A percentile compares a stretch with the other conserved stretches of the same genome.
Conservation (phyloP, 805 yeast species). For the Saccharomycopsis sp. region DNA sequence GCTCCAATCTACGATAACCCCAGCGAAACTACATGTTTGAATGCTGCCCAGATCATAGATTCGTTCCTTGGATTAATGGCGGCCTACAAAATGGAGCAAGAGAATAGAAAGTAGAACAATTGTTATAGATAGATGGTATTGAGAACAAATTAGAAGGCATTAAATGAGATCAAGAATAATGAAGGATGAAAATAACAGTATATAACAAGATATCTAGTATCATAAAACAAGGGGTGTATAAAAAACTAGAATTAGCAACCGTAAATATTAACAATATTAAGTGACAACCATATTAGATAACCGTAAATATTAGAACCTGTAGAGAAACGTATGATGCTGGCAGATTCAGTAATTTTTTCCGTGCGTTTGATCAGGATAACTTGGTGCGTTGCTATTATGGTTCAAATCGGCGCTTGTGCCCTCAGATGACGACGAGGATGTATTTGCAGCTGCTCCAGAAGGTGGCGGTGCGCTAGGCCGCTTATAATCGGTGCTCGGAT, state of each 20-base stretch:
- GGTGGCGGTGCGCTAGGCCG: slow-evolving; percentile 1
- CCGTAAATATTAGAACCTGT: background rate
- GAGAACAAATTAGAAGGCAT: too few species aligned
- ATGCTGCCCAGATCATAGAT: slow-evolving; percentile 64
- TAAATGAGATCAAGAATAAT: too few species aligned
- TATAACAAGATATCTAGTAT: too few species aligned
- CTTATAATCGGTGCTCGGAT: background rate
- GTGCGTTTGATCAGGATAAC: background rate
- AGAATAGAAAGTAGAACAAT: background rate
- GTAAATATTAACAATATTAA: background rate
- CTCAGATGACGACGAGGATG: background rate
- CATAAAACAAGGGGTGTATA: background rate
- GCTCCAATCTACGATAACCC: slow-evolving; percentile 53
- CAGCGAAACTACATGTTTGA: slow-evolving; percentile 60
- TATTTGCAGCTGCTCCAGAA: background rate
- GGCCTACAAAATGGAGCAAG: slow-evolving; percentile 17
- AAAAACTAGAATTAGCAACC: background rate
- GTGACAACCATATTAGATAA: background rate
- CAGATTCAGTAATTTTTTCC: too few species aligned
- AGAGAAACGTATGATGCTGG: too few species aligned
- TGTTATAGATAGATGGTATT: too few species aligned
- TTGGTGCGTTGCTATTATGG: background rate
- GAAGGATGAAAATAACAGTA: too few species aligned
- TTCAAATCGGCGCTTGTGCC: background rate
- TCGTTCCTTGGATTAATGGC: slow-evolving; percentile 38